Base-by-base conservation (phyloP, 805 yeast species). In the Phaffomyces antillensis region DNA sequence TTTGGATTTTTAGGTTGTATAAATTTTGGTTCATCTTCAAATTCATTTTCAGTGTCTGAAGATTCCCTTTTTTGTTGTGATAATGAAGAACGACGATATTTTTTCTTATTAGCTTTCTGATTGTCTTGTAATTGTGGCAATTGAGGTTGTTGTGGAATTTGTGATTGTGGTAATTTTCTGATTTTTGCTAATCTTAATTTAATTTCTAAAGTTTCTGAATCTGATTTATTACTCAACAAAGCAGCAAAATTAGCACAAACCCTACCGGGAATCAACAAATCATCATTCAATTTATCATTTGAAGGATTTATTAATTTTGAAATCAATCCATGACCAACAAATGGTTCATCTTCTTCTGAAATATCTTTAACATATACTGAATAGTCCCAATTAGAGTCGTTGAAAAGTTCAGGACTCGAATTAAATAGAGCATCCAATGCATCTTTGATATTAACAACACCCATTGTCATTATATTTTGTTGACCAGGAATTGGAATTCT, bases 241-340 rank as follows among this genome's bases (percentile, higher is more conserved):
- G 75, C 72, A 26, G 78, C 69, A 42, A 80, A 67, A 54, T 74
- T 79, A 44, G 76, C 77, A 52, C 83, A 78, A 32, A 80, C 79
- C 44, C 83, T 53, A 4, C 76, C 76, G 4, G 73, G 70, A 12
- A 83, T 76, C 6, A 81, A 69, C 6, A 72, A 40, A n/a, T 56
- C 61, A 16, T 51, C 46, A 15, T 40, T 42, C 15, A 28, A 32
- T 32, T 65, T 28, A 28, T 28, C 30, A 28, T 28, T 28, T 28
- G 30, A 28, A 28, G 30, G 9, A 57, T 58, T 61, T 5, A 59
- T 40, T 2, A 70, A 43, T 35, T 60, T 63, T 4, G 73, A 67
- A 15, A 64, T 63, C 25, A 70, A 51, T 2, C 76, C 76, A 45
- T 64, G 70, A 5, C 74, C 75, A 55, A 67, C 72, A 60, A 72